phyloP scores from a whole-genome alignment of 2,329 filamentous ascomycete genomes.

The Microcera coccophila region DNA sequence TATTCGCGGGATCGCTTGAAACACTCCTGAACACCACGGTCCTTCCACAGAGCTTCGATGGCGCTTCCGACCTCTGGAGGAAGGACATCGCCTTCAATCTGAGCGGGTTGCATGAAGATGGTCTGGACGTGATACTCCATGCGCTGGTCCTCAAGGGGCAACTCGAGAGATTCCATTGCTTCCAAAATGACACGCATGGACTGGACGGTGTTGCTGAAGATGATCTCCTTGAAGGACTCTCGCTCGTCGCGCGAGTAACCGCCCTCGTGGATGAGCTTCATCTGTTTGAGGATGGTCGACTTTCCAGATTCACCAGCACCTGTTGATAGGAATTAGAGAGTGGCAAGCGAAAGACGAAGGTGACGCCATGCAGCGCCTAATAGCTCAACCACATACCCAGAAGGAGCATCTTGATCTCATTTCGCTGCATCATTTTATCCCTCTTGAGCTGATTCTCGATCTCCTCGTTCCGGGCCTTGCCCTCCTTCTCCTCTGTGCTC shows the following conservation, averaged over 20 bases:
- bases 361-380: too few species aligned
- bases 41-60: conserved; percentile 89
- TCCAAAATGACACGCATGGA: conserved; percentile 67
- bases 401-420: conserved; percentile 99
- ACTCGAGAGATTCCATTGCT: conserved; percentile 65
- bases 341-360: not conserved
- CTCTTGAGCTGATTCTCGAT: conserved; percentile 99
- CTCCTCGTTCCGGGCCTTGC: conserved; percentile 99
- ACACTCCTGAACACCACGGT: conserved; percentile 87
- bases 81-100: conserved; percentile 91
- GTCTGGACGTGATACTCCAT: conserved; percentile 98
- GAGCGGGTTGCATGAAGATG: conserved; percentile 96
- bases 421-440: conserved; percentile 97
- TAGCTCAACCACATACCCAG: conserved; percentile 84
- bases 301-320: conserved; percentile 94
- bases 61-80: conserved; percentile 92
- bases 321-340: conserved; percentile 38
- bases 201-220: conserved; percentile 67
- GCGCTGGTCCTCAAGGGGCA: conserved; percentile 84
- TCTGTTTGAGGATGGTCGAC: conserved; percentile 96
- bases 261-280: conserved; percentile 99
- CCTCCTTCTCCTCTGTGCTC: conserved; percentile 99
- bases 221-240: conserved; percentile 67
- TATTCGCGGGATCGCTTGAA: conserved; percentile 96
- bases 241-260: conserved; percentile 90